phyloP scores from a whole-genome alignment of 805 yeast genomes.

The Sugiyamaella americana region DNA sequence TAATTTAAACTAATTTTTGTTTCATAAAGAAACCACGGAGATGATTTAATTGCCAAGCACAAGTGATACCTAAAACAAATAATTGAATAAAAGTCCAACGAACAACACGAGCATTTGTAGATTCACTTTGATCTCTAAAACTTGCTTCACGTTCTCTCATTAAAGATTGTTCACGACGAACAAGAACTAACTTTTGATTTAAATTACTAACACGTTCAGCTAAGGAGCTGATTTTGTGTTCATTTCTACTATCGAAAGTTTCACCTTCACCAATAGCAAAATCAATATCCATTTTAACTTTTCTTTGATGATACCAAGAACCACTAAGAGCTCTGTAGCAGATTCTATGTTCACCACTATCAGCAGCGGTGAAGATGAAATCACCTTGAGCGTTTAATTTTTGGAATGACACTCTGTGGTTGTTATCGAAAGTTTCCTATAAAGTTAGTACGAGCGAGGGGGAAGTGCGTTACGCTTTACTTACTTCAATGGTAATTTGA shows the following conservation, averaged over 20 bases:
- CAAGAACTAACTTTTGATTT: conserved; percentile 49
- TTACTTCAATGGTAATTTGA: conserved; percentile 61
- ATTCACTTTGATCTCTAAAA: conserved; percentile 74
- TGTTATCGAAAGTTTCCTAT: conserved; percentile 70
- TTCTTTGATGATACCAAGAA: conserved; percentile 58
- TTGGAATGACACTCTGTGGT: conserved; percentile 71
- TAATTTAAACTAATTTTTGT: conserved; percentile 64
- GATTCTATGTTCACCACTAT: conserved; percentile 77
- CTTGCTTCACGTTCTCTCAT: conserved; percentile 61
- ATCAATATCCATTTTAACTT: conserved; percentile 68
- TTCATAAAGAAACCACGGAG: conserved; percentile 78
- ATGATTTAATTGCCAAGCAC: conserved; percentile 71
- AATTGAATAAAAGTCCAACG: conserved; percentile 71
- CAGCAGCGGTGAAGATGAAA: conserved; percentile 76
- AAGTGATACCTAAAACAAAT: conserved; percentile 57
- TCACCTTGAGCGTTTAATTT: conserved; percentile 54
- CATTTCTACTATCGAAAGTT: conserved; percentile 55
- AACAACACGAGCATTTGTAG: conserved; percentile 65
- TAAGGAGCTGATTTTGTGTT: conserved; percentile 47
- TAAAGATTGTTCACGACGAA: conserved; percentile 58
- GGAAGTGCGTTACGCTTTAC: conserved; percentile 12
- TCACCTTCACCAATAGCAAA: conserved; percentile 62
- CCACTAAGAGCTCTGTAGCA: conserved; percentile 57
- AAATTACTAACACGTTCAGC: conserved; percentile 51
- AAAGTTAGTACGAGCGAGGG: conserved; percentile 14